Evolutionary conservation across 176 grass and related monocot species (phyloP).

Genomic region (Zizania latifolia): DNA sequence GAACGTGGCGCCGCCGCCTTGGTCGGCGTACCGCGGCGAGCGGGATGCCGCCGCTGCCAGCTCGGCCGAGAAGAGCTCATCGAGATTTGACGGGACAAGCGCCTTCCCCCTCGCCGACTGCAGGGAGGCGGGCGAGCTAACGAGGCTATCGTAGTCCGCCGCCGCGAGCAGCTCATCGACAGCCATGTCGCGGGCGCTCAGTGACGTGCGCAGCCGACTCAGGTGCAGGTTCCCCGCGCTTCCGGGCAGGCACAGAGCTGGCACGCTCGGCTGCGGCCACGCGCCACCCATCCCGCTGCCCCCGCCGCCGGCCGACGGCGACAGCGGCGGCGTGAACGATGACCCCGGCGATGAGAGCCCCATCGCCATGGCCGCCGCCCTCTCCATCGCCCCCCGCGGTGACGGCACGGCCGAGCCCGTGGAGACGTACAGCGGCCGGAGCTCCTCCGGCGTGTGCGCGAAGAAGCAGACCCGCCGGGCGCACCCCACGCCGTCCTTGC

Average conservation of each 20-base stretch:
- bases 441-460: slow-evolving; percentile 70
- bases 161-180: slow-evolving; percentile 44
- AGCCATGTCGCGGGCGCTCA: slow-evolving; percentile 47
- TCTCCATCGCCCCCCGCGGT: slow-evolving; percentile 39
- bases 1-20: slow-evolving; percentile 31
- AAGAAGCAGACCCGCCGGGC: slow-evolving; percentile 80
- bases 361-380: slow-evolving; percentile 58
- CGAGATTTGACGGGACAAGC: slow-evolving; percentile 44
- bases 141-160: slow-evolving; percentile 33
- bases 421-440: slow-evolving; percentile 52
- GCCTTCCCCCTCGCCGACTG: slow-evolving; percentile 34
- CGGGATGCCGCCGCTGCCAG: slow-evolving; percentile 6
- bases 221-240: slow-evolving; percentile 42
- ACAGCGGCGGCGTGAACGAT: slow-evolving; percentile 58
- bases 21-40: slow-evolving; percentile 33
- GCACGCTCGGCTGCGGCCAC: slow-evolving; percentile 41
- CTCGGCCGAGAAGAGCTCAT: slow-evolving; percentile 46
- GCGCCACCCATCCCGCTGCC: slow-evolving; percentile 17
- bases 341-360: slow-evolving; percentile 38
- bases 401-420: slow-evolving; percentile 36
- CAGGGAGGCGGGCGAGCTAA: slow-evolving; percentile 27
- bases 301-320: slow-evolving; percentile 32
- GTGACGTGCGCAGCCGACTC: slow-evolving; percentile 46
- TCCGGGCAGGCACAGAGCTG: slow-evolving; percentile 45
- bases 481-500: slow-evolving; percentile 63